Evolutionary conservation across 768 basidiomycete genomes (phyloP), one percentile per base, ranked within the genome.

Genomic region (Boletus barrowsii): DNA sequence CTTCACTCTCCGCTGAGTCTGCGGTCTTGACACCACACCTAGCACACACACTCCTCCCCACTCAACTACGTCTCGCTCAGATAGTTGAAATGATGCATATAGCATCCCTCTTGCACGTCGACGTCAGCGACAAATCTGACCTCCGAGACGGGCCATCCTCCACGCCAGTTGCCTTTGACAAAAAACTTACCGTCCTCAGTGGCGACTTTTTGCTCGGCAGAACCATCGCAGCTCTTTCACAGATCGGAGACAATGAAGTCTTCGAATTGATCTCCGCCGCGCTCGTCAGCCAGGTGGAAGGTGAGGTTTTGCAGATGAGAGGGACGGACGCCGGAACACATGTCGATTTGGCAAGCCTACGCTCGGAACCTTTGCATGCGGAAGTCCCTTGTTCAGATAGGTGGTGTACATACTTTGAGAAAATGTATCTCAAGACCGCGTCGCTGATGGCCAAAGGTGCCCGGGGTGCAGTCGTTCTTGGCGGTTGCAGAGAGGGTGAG

Each of bases 41-140:
- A 9, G 63, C 65, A 4, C 69, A 71, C 18, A 62, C 71, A 0
- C 60, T 72, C 5, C 82, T 99, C 7, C 93, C 96, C 15, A 87
- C 93, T 1, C 97, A 99, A 72, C 74, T 88, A 30, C 87, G 95
- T 30, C 83, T 99, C 33, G 96, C 95, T 5, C 93, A 96, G 65
- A 95, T 99, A 42, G 86, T 93, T 49, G 97, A 99, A 70, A 97
- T 98, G 93, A 90, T 99, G 45, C 93, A 98, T 68, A 88, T 98
- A 57, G 95, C 97, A 24, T 94, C 90, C 4, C 79, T 93, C 10
- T 76, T 99, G 17, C 96, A 98, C 68, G 92, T 98, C 76, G 88
- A 89, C 63, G 93, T 98, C 49, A 82, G 88, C 54, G 88, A 92
- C 75, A 72, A 73, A 57, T 83, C 88, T 1, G 76, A 85, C 9